Base-by-base conservation (phyloP, 345 rosid genomes). In the Cochlearia excelsa region DNA sequence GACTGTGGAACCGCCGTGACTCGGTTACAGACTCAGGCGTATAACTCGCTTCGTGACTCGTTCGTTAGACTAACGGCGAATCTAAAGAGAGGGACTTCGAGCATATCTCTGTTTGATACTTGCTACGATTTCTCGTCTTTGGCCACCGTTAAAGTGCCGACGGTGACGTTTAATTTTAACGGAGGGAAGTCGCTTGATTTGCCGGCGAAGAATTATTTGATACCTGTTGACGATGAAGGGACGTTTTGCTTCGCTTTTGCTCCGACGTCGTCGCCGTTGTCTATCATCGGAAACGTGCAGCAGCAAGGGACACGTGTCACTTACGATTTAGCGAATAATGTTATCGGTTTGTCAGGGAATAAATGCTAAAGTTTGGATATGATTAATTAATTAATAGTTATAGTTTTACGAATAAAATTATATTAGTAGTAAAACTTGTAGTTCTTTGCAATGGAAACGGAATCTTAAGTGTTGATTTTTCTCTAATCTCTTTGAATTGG, bases 161-260 rank as follows among this genome's bases (percentile, higher is more conserved):
- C 94, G 62, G 81, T 93, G 6, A 29, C 95, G 71, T 74, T 93
- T 46, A 85, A 69, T 8, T 89, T 93, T 70, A 33, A 78, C 6
- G 89, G 80, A 0, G 92, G 87, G 0, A 77, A 77, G 48, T 44
- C 86, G 0, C 73, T 77, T 57, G 43, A 72, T 28, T 57, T 89
- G 5, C 97, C 95, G 35, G 95, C 99, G n/a, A 72, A 79, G 61
- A 93, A 93, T 59, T 93, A 83, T 41, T 51, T 93, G 61, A 79
- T 87, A 16, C 99, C 97, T 1, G 77, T 93, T 0, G 89, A 88
- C 59, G 70, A 83, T 0, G 30, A 70, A 0, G 97, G 97, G 2
- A 87, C 94, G 2, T 93, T 76, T 61, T 93, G 99, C 76, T 87
- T 93, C 38, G 99, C 99, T 0, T 93, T 93, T 47, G 99, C 97